Evolutionary conservation across 192 early-diverging fungal genomes (phyloP).

Genomic region (Linderina pennispora): DNA sequence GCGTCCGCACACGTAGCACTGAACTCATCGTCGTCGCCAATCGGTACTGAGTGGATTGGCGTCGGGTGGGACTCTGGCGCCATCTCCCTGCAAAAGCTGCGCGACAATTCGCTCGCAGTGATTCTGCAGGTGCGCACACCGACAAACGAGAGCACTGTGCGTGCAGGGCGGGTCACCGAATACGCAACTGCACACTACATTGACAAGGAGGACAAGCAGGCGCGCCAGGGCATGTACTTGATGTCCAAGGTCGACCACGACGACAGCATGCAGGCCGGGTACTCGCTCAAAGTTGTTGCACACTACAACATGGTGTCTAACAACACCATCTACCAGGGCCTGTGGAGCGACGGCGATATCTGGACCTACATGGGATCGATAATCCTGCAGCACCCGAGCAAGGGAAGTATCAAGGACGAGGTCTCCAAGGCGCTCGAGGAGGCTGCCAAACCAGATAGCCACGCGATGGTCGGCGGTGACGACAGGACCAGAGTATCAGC

Average conservation of each 20-base stretch:
- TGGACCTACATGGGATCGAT: slow-evolving; percentile 47
- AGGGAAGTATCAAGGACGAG: slow-evolving; percentile 31
- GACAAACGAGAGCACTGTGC: slow-evolving; percentile 19
- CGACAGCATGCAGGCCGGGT: slow-evolving; percentile 4
- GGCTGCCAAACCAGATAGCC: slow-evolving; percentile 6
- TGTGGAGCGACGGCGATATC: slow-evolving; percentile 43
- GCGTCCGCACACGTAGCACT: slow-evolving; percentile 26
- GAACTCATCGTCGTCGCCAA: slow-evolving; percentile 29
- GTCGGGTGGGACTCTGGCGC: slow-evolving; percentile 34
- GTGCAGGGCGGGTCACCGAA: slow-evolving; percentile 29
- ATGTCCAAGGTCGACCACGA: slow-evolving; percentile 27
- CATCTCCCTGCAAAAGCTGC: slow-evolving; percentile 31
- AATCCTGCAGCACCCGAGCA: slow-evolving; percentile 37
- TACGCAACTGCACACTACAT: slow-evolving; percentile 39
- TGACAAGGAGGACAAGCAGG: not conserved
- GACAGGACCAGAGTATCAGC: not conserved
- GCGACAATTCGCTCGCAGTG: slow-evolving; percentile 18
- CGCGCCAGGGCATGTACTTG: slow-evolving; percentile 31
- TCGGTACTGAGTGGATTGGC: slow-evolving; percentile 43
- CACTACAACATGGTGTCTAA: slow-evolving; percentile 47
- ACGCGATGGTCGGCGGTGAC: not conserved
- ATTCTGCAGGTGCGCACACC: slow-evolving; percentile 31
- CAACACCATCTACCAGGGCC: slow-evolving; percentile 45
- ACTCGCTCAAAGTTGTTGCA: slow-evolving; percentile 38
- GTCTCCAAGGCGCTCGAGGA: slow-evolving; percentile 32